phyloP scores from a whole-genome alignment of 2,329 filamentous ascomycete species.

The Boeremia lycopersici region DNA sequence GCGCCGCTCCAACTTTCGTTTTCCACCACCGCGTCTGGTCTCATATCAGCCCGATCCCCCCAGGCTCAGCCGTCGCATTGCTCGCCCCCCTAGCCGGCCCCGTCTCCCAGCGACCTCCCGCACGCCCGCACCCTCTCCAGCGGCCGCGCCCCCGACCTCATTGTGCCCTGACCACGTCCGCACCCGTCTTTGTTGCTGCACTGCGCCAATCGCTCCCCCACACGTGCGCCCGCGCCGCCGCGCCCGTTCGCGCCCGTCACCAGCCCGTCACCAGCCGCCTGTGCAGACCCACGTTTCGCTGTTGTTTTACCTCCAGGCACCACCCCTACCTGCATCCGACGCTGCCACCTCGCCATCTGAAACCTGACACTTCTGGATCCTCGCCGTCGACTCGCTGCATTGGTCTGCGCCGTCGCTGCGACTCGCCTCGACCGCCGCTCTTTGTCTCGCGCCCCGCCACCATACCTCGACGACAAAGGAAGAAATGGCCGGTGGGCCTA shows the following conservation, averaged over 20 bases:
- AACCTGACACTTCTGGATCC: constrained; percentile 28
- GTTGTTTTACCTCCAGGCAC: constrained; percentile 38
- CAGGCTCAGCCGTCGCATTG: constrained; percentile 17
- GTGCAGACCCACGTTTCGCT: constrained; percentile 45
- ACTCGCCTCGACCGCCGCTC: constrained; percentile 24
- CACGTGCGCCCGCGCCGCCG: constrained; percentile 11
- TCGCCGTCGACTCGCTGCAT: constrained; percentile 19
- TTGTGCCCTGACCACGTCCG: constrained; percentile 4
- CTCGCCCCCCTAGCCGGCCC: constrained; percentile 20
- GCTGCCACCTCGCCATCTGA: constrained; percentile 23
- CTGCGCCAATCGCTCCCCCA: constrained; percentile 34
- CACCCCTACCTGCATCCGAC: constrained; percentile 21
- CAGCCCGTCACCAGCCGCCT: constrained; percentile 5
- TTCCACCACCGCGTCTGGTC: constrained; percentile 19
- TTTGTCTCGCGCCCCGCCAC: constrained; percentile 40
- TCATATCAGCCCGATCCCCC: constrained; percentile 31
- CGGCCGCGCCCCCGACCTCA: constrained; percentile 15
- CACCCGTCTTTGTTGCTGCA: constrained; percentile 22
- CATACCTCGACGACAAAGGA: constrained; percentile 42
- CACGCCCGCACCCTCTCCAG: constrained; percentile 18
- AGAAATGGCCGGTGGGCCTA: constrained; percentile 49
- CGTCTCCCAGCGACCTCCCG: not conserved
- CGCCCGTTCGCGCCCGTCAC: constrained; percentile 6
- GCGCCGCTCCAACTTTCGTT: constrained; percentile 27
- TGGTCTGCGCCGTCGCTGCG: constrained; percentile 22